Evolutionary conservation across 2,329 filamentous ascomycete genomes (phyloP), one percentile per base, ranked within the genome.

Genomic region (Trichoderma asperellum): DNA sequence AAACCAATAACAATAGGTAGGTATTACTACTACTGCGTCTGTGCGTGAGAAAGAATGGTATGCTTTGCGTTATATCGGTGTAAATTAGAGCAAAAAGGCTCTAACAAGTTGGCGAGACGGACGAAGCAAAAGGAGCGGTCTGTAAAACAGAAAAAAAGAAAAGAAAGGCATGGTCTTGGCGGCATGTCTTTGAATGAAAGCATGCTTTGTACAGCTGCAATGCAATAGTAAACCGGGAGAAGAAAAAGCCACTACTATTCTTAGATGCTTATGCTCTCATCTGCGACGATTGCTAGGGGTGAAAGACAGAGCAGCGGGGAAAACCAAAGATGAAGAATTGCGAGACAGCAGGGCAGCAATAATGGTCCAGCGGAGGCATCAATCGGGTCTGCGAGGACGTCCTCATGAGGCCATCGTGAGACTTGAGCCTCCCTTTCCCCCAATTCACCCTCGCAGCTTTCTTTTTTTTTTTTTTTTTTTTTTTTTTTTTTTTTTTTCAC

Each of bases 361-460:
- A 16, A 47, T n/a, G 37, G 24, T 16, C 40, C n/a, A 21, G n/a
- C 12, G 8, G 14, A 29, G 14, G 24, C n/a, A 37, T 59, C n/a
- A 43, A 59, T 59, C 18, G 34, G 47, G 55, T 67, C 21, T 24
- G 24, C 24, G 43, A 43, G n/a, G 24, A 47, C 27, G 24, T 47
- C 24, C 53, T 27, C 18, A 55, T 68, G 66, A 68, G 66, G 66
- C 58, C 66, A 68, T 68, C 66, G 66, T 68, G 66, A 63, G 58
- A 35, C 59, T 57, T 40, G 49, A 60, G 32, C 27, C 49, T 55
- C 35, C 58, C n/a, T 16, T 43, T 21, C n/a, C 47, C n/a, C 47
- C 21, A 49, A 24, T n/a, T n/a, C 40, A 43, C 37, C 37, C 47
- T 57, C 43, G 27, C 37, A 68, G 34, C 32, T 35, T 37, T n/a